Conservation (phyloP, 2,329 filamentous ascomycete genomes). For the Neofusicoccum sp. region DNA sequence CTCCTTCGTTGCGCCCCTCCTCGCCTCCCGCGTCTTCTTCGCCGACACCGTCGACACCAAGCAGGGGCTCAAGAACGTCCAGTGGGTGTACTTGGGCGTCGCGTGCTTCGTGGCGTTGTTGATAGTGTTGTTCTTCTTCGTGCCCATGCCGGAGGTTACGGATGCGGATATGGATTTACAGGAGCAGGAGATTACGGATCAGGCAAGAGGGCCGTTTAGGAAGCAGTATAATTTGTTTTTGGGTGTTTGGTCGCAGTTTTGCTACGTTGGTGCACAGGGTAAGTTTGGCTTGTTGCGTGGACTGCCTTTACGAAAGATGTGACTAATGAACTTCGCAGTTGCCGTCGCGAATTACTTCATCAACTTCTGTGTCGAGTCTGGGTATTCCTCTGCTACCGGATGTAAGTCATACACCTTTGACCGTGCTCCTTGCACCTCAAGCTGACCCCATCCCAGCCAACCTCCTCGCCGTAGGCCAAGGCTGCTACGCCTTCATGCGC, state of each 20-base stretch:
- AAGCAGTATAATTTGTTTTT: constrained; percentile 26
- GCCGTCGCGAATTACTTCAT: constrained; percentile 22
- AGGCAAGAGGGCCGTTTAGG: constrained; percentile 18
- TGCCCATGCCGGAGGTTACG: constrained; percentile 64
- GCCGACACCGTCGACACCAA: constrained; percentile 32
- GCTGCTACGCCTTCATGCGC: constrained; percentile 27
- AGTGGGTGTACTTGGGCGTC: constrained; percentile 66
- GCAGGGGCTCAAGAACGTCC: constrained; percentile 51
- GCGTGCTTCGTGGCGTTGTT: constrained; percentile 61
- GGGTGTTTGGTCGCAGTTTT: constrained; percentile 16
- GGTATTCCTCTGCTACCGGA: constrained; percentile 23
- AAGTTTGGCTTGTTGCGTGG: too few relatives aligned
- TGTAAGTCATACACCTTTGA: constrained; percentile 11
- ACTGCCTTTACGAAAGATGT: too few relatives aligned
- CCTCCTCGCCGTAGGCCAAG: constrained; percentile 28
- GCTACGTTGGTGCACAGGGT: constrained; percentile 12
- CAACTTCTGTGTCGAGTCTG: constrained; percentile 26
- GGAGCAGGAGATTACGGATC: constrained; percentile 15
- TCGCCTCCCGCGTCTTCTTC: constrained; percentile 63
- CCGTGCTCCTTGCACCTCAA: neutral
- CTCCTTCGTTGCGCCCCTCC: constrained; percentile 60
- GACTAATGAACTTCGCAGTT: neutral
- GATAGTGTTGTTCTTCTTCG: constrained; percentile 62
- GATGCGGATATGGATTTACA: constrained; percentile 59
- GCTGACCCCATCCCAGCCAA: constrained; percentile 13